Percentiles rank a stretch among this genome's conserved stretches.
Evolutionary conservation across 106 monocot genomes (phyloP).

Genomic region (Ottelia alismoides): DNA sequence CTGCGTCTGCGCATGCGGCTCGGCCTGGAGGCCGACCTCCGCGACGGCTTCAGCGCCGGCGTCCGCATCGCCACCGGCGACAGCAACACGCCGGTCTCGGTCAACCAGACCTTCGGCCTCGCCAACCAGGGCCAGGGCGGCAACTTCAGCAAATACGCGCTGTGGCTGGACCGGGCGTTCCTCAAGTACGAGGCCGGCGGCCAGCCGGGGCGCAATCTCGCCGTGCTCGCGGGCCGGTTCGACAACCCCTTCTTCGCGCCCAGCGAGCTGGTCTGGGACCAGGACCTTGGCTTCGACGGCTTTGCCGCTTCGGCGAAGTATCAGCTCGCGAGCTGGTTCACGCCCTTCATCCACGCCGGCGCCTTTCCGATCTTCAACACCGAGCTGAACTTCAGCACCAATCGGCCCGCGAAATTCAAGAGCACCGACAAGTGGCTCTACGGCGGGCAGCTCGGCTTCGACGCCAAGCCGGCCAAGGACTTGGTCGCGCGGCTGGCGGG

Average conservation of each 20-base stretch:
- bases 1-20: not conserved
- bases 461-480: not conserved
- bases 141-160: not conserved
- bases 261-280: not conserved
- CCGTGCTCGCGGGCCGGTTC: not conserved
- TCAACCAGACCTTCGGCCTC: not conserved
- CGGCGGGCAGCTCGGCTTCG: not conserved
- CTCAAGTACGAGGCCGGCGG: not conserved
- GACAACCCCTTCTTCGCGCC: not conserved
- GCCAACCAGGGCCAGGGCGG: not conserved
- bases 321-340: not conserved
- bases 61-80: not conserved
- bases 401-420: not conserved
- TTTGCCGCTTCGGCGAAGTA: not conserved
- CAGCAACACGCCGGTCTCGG: not conserved
- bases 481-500: not conserved
- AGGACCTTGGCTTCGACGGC: not conserved
- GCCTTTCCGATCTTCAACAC: not conserved
- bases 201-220: not conserved
- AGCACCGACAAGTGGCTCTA: not conserved
- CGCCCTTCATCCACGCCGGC: not conserved
- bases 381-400: not conserved
- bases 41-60: not conserved
- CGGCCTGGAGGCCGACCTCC: not conserved
- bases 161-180: not conserved